Conservation (phyloP, 1,284 basidiomycete species). For the Kwoniella shivajii region DNA sequence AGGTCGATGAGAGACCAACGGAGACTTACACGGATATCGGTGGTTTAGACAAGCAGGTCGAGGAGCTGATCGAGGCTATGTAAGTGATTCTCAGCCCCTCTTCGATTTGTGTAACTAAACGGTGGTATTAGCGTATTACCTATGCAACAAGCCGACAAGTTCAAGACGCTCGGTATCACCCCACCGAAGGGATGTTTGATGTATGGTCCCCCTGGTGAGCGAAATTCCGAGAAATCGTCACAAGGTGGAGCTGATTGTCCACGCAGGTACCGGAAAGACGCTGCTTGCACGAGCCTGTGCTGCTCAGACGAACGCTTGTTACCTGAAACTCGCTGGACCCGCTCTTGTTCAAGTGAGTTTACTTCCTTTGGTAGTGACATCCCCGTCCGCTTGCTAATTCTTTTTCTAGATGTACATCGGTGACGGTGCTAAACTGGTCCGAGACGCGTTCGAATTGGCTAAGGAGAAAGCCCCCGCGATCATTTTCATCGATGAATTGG, state of each 20-base stretch:
- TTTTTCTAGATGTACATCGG: constrained; percentile 71
- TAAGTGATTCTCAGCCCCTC: constrained; percentile 24
- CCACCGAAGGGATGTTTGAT: constrained; percentile 77
- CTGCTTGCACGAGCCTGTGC: constrained; percentile 75
- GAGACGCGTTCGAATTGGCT: constrained; percentile 96
- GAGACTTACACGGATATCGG: constrained; percentile 79
- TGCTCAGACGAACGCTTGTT: constrained; percentile 78
- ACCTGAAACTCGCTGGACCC: constrained; percentile 75
- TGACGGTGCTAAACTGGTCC: constrained; percentile 92
- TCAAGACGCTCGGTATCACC: constrained; percentile 77
- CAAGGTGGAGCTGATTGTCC: constrained; percentile 1
- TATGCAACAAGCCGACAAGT: constrained; percentile 79
- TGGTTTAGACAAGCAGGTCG: constrained; percentile 78
- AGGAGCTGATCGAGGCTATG: constrained; percentile 77
- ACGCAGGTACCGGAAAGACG: constrained; percentile 72
- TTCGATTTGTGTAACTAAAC: neutral
- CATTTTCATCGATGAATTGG: constrained; percentile 98
- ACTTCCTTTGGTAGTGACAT: neutral
- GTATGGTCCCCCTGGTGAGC: constrained; percentile 73
- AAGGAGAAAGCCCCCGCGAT: constrained; percentile 98
- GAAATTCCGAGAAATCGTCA: neutral
- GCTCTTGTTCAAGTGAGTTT: constrained; percentile 65
- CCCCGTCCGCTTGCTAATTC: neutral
- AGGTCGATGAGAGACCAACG: constrained; percentile 80
- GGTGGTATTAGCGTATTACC: constrained; percentile 61